phyloP scores from a whole-genome alignment of 257 asterid genomes.

The Mitragyna speciosa region DNA sequence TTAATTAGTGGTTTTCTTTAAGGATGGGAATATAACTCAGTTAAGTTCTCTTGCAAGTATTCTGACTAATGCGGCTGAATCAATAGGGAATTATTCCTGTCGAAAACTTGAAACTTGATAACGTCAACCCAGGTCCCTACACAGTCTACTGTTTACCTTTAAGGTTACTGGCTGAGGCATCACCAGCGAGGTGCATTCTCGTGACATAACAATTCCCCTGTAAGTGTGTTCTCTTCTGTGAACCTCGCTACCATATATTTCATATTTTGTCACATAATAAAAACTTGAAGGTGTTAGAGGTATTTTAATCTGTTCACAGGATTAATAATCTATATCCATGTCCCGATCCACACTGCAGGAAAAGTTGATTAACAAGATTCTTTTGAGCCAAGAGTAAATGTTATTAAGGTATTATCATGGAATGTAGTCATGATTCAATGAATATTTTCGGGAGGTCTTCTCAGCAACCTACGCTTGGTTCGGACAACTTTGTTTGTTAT shows the following conservation, averaged over 20 bases:
- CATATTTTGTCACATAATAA: neutral
- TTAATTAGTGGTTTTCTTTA: neutral
- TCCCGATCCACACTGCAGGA: neutral
- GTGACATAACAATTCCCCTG: neutral
- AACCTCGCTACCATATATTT: neutral
- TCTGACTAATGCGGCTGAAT: neutral
- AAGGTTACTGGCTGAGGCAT: conserved; percentile 27
- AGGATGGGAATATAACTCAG: neutral
- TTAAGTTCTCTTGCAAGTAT: neutral
- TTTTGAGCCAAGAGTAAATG: neutral
- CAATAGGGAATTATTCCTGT: conserved; percentile 15
- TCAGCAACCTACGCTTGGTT: neutral
- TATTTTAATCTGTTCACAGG: no score
- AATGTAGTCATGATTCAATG: neutral
- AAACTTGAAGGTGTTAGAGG: neutral
- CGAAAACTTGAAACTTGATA: conserved; percentile 34
- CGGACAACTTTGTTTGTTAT: neutral
- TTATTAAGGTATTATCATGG: neutral
- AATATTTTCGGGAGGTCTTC: neutral
- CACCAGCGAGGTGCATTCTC: conserved; percentile 46
- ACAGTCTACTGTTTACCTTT: conserved; percentile 37
- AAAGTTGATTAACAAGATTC: neutral
- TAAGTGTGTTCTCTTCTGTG: neutral
- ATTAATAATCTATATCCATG: neutral
- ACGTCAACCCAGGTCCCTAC: conserved; percentile 23